Evolutionary conservation across 352 stramenopile species (phyloP), one percentile per base, ranked within the genome.

Genomic region (Phytophthora pinifolia): DNA sequence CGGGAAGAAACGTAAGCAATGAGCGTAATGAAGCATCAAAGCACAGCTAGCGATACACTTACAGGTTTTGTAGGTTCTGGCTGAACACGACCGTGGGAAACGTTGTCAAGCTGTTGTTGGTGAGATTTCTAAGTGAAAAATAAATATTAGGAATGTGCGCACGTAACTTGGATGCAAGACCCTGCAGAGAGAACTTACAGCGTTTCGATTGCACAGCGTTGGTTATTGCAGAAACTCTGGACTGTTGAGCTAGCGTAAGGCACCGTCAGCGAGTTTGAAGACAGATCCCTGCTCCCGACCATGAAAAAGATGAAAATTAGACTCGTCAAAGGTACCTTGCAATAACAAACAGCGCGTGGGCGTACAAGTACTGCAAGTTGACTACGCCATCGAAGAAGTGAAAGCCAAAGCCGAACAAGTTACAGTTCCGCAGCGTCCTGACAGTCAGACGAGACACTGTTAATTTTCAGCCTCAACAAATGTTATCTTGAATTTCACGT

Each of bases 381-480:
- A 38, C 57, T 15, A 76, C 42, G 39, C 49, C 58, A 9, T 67
- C 51, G 30, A 72, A 63, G 29, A 84, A 79, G 30, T 73, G 49
- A 20, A 62, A 69, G 2, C 62, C 61, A n/a, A 77, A 71, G 9
- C 46, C 61, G 18, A 45, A 49, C 25, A 84, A 32, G 43, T 72
- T 79, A 58, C 68, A 81, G 42, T 76, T 79, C 20, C 65, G 54
- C 32, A 84, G 44, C 1, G 65, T 74, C 5, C 71, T 81, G 33
- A 8, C 33, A 62, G 20, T 10, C 10, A 25, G n/a, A 45, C 20
- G 2, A 9, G 46, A n/a, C 1, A 50, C 7, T 49, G 46, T 50
- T 18, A 36, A 14, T 9, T 13, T 25, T 52, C 3, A 35, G 7
- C 27, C 13, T 13, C 20, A 1, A 13, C 33, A 12, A 42, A 1